phyloP scores from a whole-genome alignment of 140 eudicot species.

The Erigeron philadelphicus region DNA sequence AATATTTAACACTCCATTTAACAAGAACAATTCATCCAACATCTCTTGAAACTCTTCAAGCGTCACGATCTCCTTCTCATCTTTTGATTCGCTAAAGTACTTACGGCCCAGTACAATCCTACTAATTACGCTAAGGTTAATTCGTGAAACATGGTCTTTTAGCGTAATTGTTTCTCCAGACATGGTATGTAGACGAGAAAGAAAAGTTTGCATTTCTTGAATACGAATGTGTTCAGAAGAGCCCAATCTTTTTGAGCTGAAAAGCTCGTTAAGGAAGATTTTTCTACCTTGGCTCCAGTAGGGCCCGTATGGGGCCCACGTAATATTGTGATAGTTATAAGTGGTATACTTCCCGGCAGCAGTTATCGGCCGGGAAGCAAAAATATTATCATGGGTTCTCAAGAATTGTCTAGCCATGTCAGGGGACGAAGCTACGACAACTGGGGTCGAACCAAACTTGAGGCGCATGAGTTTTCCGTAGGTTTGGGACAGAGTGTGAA shows the following conservation, averaged over 20 bases:
- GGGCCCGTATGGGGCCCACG: slow-evolving; percentile 50
- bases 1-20: slow-evolving; percentile 43
- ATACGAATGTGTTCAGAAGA: slow-evolving; percentile 29
- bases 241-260: slow-evolving; percentile 25
- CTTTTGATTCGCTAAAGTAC: slow-evolving; percentile 30
- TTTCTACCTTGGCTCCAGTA: slow-evolving; percentile 46
- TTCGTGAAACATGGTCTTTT: slow-evolving; percentile 25
- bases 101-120: slow-evolving; percentile 36
- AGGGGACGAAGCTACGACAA: slow-evolving; percentile 53
- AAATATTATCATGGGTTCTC: slow-evolving; percentile 38
- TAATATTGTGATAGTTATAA: slow-evolving; percentile 33
- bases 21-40: slow-evolving; percentile 40
- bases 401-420: slow-evolving; percentile 56
- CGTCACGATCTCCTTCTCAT: slow-evolving; percentile 17
- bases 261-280: slow-evolving; percentile 37
- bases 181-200: slow-evolving; percentile 17
- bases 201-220: slow-evolving; percentile 28
- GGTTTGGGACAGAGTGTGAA: slow-evolving; percentile 40
- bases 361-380: slow-evolving; percentile 46
- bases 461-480: slow-evolving; percentile 58
- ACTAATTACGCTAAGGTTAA: slow-evolving; percentile 31
- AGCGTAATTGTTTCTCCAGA: slow-evolving; percentile 32
- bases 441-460: slow-evolving; percentile 41
- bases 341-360: slow-evolving; percentile 47
- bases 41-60: slow-evolving; percentile 37